These are phyloP conservation scores for Candida ortonii DNA, from an alignment of 805 yeast species.

Conservation along the genomic window DNA sequence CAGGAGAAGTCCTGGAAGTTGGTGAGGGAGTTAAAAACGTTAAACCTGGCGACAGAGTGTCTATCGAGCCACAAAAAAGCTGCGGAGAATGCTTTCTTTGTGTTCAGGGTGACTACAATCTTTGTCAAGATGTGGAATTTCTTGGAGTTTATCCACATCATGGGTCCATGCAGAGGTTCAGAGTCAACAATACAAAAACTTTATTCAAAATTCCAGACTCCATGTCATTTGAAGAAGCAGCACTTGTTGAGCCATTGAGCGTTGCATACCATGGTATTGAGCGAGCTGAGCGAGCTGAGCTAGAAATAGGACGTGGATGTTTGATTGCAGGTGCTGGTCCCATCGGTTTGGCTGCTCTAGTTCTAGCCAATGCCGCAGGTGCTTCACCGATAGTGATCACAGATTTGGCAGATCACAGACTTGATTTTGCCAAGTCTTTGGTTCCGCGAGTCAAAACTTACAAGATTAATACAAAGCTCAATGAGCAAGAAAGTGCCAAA, in stretches of 20 bases:
- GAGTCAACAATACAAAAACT: constrained; percentile 32
- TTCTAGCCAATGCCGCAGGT: constrained; percentile 50
- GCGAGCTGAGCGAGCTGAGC: constrained; percentile 43
- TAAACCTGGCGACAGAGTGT: constrained; percentile 46
- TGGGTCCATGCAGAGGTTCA: constrained; percentile 40
- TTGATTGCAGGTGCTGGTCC: constrained; percentile 58
- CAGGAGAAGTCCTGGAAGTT: constrained; percentile 45
- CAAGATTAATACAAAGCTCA: constrained; percentile 34
- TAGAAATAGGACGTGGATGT: constrained; percentile 47
- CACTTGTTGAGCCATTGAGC: constrained; percentile 52
- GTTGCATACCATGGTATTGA: constrained; percentile 54
- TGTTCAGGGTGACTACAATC: constrained; percentile 39
- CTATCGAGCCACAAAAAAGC: constrained; percentile 54
- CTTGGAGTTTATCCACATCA: constrained; percentile 37
- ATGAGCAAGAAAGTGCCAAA: constrained; percentile 38
- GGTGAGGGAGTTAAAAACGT: constrained; percentile 47
- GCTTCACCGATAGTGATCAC: constrained; percentile 52
- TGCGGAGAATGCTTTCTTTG: constrained; percentile 43
- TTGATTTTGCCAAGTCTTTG: constrained; percentile 44
- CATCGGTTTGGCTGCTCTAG: constrained; percentile 50
- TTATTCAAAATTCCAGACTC: constrained; percentile 38
- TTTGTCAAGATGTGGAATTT: constrained; percentile 38
- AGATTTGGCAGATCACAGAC: constrained; percentile 43
- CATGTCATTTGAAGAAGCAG: constrained; percentile 52
- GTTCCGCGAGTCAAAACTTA: constrained; percentile 48